Evolutionary conservation across 1,139 yeast genomes (phyloP), one percentile per base, ranked within the genome.

Genomic region (Zhuliangozyma blackwelliae): DNA sequence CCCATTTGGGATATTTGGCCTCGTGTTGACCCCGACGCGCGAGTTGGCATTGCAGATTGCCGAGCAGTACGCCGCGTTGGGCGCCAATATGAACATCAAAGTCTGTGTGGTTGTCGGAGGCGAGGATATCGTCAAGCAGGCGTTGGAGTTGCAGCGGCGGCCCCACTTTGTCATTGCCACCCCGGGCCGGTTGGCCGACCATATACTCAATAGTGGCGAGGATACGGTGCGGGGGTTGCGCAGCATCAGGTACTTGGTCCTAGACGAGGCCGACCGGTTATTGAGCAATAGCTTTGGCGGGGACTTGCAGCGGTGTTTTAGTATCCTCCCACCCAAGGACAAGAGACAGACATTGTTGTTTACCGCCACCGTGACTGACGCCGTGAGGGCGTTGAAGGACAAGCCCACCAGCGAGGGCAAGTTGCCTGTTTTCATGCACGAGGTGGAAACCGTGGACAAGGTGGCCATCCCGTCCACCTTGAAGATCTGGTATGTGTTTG

Each of bases 91-190:
- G 83, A 89, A 89, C 56, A 77, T 92, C 43, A 76, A 84, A 56
- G 82, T 87, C 7, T 68, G 81, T 10, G 84, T 92, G 10, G 70
- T 94, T 26, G 96, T 92, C 10, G 99, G 99, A 38, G 99, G 99
- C 31, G 95, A 86, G 51, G 95, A 89, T 57, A 86, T 90, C 65
- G 81, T 89, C 10, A 72, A 82, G 33, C 98, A 92, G 61, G 85
- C 96, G 1, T 63, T 89, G 29, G 83, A 80, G 47, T 68, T 92
- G 29, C 94, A 87, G 54, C 76, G 73, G 40, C 79, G 81, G 50
- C 98, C 98, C 0, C 98, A 94, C 63, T 85, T 92, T 51, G 89
- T 92, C 26, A 83, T 92, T 46, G 98, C 98, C 1, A 92, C 99
- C 0, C 99, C 99, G 0, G 99, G 99, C 7, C 71, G 99, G 55